Evolutionary conservation across 2,329 filamentous ascomycete species (phyloP), one percentile per base, ranked within the genome.

Genomic region (Hymenoscyphus infarciens): DNA sequence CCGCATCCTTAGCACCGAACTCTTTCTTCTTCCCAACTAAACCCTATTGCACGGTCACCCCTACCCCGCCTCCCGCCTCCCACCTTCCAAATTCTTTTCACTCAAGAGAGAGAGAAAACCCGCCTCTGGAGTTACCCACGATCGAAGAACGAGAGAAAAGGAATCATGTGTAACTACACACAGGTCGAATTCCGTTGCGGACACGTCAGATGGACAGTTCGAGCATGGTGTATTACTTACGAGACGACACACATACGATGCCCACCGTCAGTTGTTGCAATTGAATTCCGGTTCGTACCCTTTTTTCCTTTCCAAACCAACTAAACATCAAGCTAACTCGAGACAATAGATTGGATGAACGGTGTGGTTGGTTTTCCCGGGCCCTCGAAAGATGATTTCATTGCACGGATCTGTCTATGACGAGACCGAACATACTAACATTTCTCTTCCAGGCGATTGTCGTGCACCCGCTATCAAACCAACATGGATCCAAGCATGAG

Each of bases 101-200:
- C 25, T 52, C 19, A 25, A 22, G 45, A 38, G 35, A 38, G n/a
- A 27, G 49, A 27, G 29, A 56, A 29, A 38, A 22, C 19, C 45
- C 19, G 13, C 19, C 29, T 56, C 29, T 56, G n/a, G 19, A 39
- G 33, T 57, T 25, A 15, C 25, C 56, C 11, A 56, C 29, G 29
- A 56, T 35, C 16, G 22, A 16, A 5, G 31, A 56, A 56, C 38
- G 16, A 38, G 29, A 29, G n/a, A n/a, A 33, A 45, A 35, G 19
- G 38, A 65, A 74, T 60, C 57, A 85, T 85, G 83, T 86, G 83
- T 72, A 82, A 85, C 71, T 85, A 85, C 68, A 84, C 80, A 25
- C 80, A 84, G 73, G 82, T 85, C 61, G 80, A 83, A 64, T 85
- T 82, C 71, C 76, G 78, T 49, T 86, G 83, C 73, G 78, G 77